A percentile compares a stretch with the other conserved stretches of the same genome.
Evolutionary conservation across 2,329 filamentous ascomycete genomes (phyloP).

Genomic region (Polytolypa hystricis): DNA sequence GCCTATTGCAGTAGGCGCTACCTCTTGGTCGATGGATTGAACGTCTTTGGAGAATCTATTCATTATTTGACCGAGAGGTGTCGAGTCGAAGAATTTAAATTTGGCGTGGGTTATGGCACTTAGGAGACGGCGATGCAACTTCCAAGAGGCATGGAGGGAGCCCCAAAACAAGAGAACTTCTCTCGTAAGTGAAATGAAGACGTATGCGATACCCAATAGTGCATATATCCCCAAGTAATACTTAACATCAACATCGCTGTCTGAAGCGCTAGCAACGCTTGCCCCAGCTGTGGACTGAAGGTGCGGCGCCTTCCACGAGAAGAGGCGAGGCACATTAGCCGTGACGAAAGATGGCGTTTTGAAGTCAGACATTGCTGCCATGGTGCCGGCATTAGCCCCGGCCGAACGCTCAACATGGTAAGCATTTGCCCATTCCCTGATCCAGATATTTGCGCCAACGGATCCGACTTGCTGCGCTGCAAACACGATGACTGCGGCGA

Average conservation of each 20-base stretch:
- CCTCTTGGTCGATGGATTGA: slow-evolving; percentile 88
- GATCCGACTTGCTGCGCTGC: slow-evolving; percentile 71
- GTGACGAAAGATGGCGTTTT: slow-evolving; percentile 28
- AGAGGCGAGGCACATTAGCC: slow-evolving; percentile 25
- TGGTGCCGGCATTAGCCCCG: slow-evolving; percentile 26
- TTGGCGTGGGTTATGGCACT: slow-evolving; percentile 72
- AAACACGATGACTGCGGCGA: slow-evolving; percentile 63
- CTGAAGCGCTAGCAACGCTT: slow-evolving; percentile 8
- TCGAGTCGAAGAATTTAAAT: slow-evolving; percentile 97
- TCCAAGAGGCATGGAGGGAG: slow-evolving; percentile 75
- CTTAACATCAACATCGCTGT: slow-evolving; percentile 55
- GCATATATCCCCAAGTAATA: slow-evolving; percentile 84
- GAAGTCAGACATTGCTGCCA: slow-evolving; percentile 29
- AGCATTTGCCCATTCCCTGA: slow-evolving; percentile 87
- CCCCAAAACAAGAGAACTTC: slow-evolving; percentile 89
- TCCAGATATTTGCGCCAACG: slow-evolving; percentile 88
- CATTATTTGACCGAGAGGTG: slow-evolving; percentile 90
- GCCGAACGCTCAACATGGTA: slow-evolving; percentile 47
- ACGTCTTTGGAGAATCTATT: slow-evolving; percentile 98
- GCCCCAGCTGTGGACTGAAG: slow-evolving; percentile 15
- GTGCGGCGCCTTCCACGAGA: slow-evolving; percentile 20
- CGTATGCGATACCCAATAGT: slow-evolving; percentile 63
- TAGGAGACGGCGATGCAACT: slow-evolving; percentile 70
- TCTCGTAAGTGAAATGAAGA: slow-evolving; percentile 67
- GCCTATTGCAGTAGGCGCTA: slow-evolving; percentile 79